Percentiles rank a stretch among this genome's conserved stretches.
phyloP scores from a whole-genome alignment of 352 stramenopile species.

The Phytopythium chamaehyphon region DNA sequence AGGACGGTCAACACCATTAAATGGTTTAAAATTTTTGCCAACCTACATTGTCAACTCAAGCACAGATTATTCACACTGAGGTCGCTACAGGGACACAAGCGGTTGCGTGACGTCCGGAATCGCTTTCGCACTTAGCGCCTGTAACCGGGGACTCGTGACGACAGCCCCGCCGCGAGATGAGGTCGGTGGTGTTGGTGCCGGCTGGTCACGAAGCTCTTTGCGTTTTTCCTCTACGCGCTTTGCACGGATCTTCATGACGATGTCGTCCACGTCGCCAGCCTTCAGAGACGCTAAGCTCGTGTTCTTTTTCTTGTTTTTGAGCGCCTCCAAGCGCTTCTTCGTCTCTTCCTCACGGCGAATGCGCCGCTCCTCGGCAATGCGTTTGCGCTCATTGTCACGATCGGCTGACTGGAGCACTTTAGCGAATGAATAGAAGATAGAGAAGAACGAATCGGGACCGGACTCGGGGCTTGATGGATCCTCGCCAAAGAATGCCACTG shows the following conservation, averaged over 20 bases:
- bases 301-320: conserved; percentile 78
- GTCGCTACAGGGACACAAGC: too few relatives aligned
- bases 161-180: conserved; percentile 1
- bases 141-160: not conserved
- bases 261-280: conserved; percentile 76
- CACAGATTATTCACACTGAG: too few relatives aligned
- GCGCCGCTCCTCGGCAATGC: conserved; percentile 72
- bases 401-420: conserved; percentile 78
- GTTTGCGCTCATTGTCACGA: conserved; percentile 82
- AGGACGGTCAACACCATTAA: too few relatives aligned
- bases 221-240: conserved; percentile 80
- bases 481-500: conserved; percentile 69
- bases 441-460: conserved; percentile 78
- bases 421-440: conserved; percentile 82
- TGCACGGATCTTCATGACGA: conserved; percentile 77
- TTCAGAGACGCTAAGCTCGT: conserved; percentile 69
- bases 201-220: conserved; percentile 39
- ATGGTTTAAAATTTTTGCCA: too few relatives aligned
- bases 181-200: not conserved
- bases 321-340: conserved; percentile 73
- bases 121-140: not conserved
- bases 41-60: too few relatives aligned
- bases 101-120: too few relatives aligned
- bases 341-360: conserved; percentile 75
- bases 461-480: conserved; percentile 64